Evolutionary conservation across 352 stramenopile genomes (phyloP), one percentile per base, ranked within the genome.

Genomic region (Lagenidium giganteum): DNA sequence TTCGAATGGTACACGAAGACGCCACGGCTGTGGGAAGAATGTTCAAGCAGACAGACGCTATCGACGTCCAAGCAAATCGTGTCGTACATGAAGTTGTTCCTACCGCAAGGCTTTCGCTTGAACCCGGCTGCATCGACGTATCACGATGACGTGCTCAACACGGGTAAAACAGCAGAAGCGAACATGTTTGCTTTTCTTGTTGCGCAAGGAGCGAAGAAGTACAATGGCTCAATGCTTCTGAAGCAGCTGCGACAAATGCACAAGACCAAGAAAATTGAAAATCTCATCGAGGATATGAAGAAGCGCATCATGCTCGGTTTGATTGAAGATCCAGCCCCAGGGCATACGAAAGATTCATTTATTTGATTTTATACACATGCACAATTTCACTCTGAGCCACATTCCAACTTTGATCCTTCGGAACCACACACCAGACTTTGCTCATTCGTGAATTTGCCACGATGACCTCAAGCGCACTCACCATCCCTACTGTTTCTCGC

Each of bases 11-110:
- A 52, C 23, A 54, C 58, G n/a, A 44, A 42, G 7, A 49, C 44
- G 21, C 53, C 47, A 3, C 34, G 43, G 3, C 20, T 58, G 12
- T 64, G 45, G 49, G 49, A 31, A 5, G 1, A 16, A 13, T 20
- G 51, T 14, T 49, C 50, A 8, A 51, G 54, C 28, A n/a, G n/a
- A n/a, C n/a, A n/a, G n/a, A n/a, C n/a, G n/a, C n/a, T n/a, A n/a
- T 61, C 53, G 4, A 32, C 46, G 5, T 47, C 39, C 2, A 51
- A 58, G 42, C 45, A 60, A 9, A 42, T 67, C 8, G 58, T 64
- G 4, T 53, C 48, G 3, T 52, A 30, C 30, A 64, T 64, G 53
- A 68, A 61, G 24, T 34, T 64, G 21, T 67, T 68, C 28, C 43
- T 68, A 2, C 20, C 42, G 1, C 17, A 32, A 8, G 41, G 58